Base-by-base conservation (phyloP, 805 yeast genomes). In the Starmerella apis region DNA sequence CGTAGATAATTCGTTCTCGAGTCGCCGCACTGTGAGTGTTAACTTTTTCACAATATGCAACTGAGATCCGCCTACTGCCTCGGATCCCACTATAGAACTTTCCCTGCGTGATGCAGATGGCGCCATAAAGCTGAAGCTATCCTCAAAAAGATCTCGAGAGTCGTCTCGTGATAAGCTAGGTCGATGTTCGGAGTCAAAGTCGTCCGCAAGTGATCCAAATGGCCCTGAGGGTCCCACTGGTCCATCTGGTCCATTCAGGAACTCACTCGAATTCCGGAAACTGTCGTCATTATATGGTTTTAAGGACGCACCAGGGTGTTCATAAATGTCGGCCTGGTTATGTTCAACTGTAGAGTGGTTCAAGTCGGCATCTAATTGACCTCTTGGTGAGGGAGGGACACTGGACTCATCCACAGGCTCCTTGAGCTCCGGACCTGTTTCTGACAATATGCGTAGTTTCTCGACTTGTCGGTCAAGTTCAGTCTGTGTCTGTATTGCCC, bases 1-100 rank as follows among this genome's bases (percentile, higher is more conserved):
- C 0, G 83, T 73, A 38, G 77, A 65, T 14, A 87, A 64, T 61
- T 92, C 96, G 24, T 83, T 75, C 63, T 90, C 95, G 36, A 90
- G 69, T 49, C 88, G 73, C 52, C 95, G 74, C 18, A 90, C 78
- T 45, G 80, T 85, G 0, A 84, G 68, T 42, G 88, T 79, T 72
- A 92, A 73, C 59, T 81, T 84, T 54, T 82, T 79, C 43, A 85
- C 75, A 47, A 85, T 63, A 61, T 83, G 95, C 39, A 81, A 73
- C 19, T 68, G 63, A 0, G 50, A 36, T 4, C 49, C 49, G 3
- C n/a, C 20, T 4, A 47, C 36, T 1, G 25, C 20, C 30, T 69
- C 53, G 8, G 64, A 10, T 69, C 71, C 19, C 7, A 31, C 30
- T 3, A 46, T 23, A 13, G 50, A 48, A 22, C 49, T 48, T 19